These are phyloP conservation scores for Fusarium caatingaense DNA, from an alignment of 2,329 filamentous ascomycete species.

Conservation along the genomic window DNA sequence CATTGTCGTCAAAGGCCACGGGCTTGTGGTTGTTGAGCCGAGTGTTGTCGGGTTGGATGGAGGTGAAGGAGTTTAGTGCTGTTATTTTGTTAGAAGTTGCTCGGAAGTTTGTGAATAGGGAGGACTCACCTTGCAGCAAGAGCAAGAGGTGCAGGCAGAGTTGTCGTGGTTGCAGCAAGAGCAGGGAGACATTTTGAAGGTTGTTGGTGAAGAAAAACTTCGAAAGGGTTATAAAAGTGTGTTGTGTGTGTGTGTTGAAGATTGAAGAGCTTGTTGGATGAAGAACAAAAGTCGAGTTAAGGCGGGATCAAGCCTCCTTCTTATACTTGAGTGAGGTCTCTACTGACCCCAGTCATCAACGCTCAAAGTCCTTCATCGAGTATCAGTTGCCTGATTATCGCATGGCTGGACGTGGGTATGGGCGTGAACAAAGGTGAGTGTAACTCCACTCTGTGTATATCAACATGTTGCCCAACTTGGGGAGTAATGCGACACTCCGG, in stretches of 20 bases:
- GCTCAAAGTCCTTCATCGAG: slow-evolving; percentile 6
- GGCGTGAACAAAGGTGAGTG: slow-evolving; percentile 26
- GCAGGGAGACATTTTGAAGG: slow-evolving; percentile 48
- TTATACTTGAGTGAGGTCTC: slow-evolving; percentile 38
- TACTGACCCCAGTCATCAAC: slow-evolving; percentile 23
- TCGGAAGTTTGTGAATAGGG: too few species aligned
- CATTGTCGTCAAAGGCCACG: slow-evolving; percentile 27
- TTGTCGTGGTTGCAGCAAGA: slow-evolving; percentile 42
- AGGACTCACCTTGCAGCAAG: slow-evolving; percentile 44
- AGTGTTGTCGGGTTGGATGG: slow-evolving; percentile 30
- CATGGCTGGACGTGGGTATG: slow-evolving; percentile 33
- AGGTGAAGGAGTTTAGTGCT: slow-evolving; percentile 45
- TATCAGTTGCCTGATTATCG: slow-evolving; percentile 43
- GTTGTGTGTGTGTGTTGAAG: slow-evolving; percentile 33
- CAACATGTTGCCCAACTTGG: slow-evolving; percentile 21
- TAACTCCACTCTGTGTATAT: slow-evolving; percentile 34
- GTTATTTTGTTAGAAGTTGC: slow-evolving; percentile 17
- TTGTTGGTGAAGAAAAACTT: slow-evolving; percentile 43
- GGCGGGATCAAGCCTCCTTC: slow-evolving; percentile 36
- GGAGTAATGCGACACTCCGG: slow-evolving; percentile 22
- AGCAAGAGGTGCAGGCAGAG: slow-evolving; percentile 40
- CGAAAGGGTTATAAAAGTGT: slow-evolving; percentile 38
- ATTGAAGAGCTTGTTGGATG: slow-evolving; percentile 42
- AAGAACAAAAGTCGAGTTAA: slow-evolving; percentile 27
- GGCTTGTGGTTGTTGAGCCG: slow-evolving; percentile 6